Evolutionary conservation across 2,329 filamentous ascomycete genomes (phyloP).

Genomic region (Balansia obtecta): DNA sequence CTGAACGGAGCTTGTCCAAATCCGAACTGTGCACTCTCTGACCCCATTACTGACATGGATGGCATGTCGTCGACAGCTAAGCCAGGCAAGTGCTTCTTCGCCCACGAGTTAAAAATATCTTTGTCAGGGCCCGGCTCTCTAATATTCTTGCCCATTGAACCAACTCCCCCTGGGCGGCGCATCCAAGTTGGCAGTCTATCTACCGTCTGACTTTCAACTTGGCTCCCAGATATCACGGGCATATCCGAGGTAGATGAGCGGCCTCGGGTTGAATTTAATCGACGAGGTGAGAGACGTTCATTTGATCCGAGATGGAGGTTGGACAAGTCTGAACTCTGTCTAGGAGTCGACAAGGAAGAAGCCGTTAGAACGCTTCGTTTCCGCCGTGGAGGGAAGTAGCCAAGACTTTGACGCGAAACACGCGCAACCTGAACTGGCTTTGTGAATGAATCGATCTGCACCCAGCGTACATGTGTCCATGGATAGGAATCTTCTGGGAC

Average conservation of each 20-base stretch:
- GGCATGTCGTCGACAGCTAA: slow-evolving; percentile 58
- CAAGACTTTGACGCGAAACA: slow-evolving; percentile 66
- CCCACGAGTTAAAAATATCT: slow-evolving; percentile 74
- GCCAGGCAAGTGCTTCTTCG: slow-evolving; percentile 70
- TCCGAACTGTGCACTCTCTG: slow-evolving; percentile 46
- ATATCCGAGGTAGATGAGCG: slow-evolving; percentile 22
- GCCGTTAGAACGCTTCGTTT: slow-evolving; percentile 67
- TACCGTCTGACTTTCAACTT: slow-evolving; percentile 24
- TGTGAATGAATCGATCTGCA: slow-evolving; percentile 56
- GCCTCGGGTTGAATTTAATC: slow-evolving; percentile 28
- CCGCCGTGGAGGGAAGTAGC: slow-evolving; percentile 82
- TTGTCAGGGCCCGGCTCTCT: slow-evolving; percentile 69
- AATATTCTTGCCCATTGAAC: slow-evolving; percentile 61
- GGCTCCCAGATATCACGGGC: slow-evolving; percentile 23
- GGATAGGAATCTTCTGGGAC: slow-evolving; percentile 44
- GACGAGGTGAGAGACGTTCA: slow-evolving; percentile 23
- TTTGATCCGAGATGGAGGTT: slow-evolving; percentile 28
- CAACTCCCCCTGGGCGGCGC: slow-evolving; percentile 76
- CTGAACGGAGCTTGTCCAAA: slow-evolving; percentile 29
- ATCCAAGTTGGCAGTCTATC: slow-evolving; percentile 48
- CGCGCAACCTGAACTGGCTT: slow-evolving; percentile 76
- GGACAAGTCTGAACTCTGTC: slow-evolving; percentile 49
- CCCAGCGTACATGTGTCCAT: slow-evolving; percentile 86
- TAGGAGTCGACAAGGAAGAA: slow-evolving; percentile 55
- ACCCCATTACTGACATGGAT: slow-evolving; percentile 52